Percentiles rank a stretch among this genome's conserved stretches.
phyloP scores from a whole-genome alignment of 2,329 filamentous ascomycete species.

The Dothideomycetes sp. region DNA sequence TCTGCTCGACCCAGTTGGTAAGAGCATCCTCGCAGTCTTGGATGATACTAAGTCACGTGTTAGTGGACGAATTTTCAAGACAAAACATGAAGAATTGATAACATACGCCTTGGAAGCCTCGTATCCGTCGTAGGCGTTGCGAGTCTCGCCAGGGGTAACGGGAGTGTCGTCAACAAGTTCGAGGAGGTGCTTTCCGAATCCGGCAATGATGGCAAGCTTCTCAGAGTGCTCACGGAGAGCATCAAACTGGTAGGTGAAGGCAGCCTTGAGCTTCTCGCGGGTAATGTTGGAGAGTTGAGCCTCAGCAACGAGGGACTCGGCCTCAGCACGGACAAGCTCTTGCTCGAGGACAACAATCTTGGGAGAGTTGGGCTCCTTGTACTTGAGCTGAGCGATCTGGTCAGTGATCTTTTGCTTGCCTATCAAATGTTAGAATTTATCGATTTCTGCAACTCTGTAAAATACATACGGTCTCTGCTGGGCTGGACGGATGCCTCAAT shows the following conservation, averaged over 20 bases:
- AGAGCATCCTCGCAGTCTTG: slow-evolving; percentile 97
- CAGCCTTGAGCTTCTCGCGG: slow-evolving; percentile 96
- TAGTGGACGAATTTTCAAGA: slow-evolving; percentile 10
- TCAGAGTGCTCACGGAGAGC: slow-evolving; percentile 95
- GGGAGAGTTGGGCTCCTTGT: slow-evolving; percentile 97
- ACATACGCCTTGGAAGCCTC: slow-evolving; percentile 80
- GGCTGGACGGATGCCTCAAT: slow-evolving; percentile 98
- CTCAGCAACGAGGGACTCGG: slow-evolving; percentile 96
- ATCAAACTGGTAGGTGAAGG: slow-evolving; percentile 97
- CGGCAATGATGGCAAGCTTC: slow-evolving; percentile 95
- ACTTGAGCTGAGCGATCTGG: slow-evolving; percentile 96
- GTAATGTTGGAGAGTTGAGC: slow-evolving; percentile 99
- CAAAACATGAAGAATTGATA: not conserved
- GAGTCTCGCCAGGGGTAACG: slow-evolving; percentile 93
- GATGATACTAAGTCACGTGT: slow-evolving; percentile 56
- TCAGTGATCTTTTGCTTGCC: slow-evolving; percentile 99
- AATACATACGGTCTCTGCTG: slow-evolving; percentile 56
- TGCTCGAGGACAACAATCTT: slow-evolving; percentile 97
- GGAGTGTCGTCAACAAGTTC: slow-evolving; percentile 94
- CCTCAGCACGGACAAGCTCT: slow-evolving; percentile 94
- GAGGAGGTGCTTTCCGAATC: slow-evolving; percentile 95
- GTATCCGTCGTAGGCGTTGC: slow-evolving; percentile 92
- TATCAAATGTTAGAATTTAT: slow-evolving; percentile 26
- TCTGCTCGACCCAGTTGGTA: slow-evolving; percentile 91
- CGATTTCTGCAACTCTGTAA: not conserved